Conservation (phyloP, 352 stramenopile genomes). For the Phytophthora kernoviae region DNA sequence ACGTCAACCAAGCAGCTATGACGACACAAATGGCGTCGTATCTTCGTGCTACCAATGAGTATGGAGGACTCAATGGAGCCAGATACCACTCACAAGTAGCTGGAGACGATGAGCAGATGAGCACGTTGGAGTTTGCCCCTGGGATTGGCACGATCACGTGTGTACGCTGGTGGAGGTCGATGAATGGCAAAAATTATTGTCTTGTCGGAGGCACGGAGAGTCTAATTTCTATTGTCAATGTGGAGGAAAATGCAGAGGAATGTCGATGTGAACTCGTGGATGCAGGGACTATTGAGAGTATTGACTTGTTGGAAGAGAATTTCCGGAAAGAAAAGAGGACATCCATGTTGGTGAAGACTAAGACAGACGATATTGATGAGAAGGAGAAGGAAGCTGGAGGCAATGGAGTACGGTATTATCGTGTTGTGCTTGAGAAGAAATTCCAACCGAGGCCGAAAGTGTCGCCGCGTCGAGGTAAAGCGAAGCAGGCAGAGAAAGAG, state of each 20-base stretch:
- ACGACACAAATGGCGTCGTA: conserved; percentile 86
- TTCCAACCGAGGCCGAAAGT: conserved; percentile 40
- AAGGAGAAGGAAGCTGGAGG: conserved; percentile 29
- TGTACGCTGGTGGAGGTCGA: conserved; percentile 77
- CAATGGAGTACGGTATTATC: conserved; percentile 62
- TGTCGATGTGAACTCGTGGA: conserved; percentile 81
- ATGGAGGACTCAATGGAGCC: conserved; percentile 77
- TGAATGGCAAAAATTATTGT: conserved; percentile 86
- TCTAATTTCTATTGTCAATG: conserved; percentile 87
- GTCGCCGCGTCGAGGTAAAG: conserved; percentile 19
- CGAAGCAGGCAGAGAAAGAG: conserved; percentile 15
- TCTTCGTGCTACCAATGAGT: conserved; percentile 79
- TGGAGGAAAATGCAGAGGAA: conserved; percentile 84
- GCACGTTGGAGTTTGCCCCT: conserved; percentile 76
- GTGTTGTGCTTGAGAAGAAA: conserved; percentile 86
- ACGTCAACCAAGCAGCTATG: conserved; percentile 72
- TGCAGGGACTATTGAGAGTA: conserved; percentile 65
- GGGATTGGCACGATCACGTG: conserved; percentile 76
- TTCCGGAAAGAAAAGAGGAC: conserved; percentile 78
- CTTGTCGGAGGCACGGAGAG: conserved; percentile 78
- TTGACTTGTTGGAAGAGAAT: conserved; percentile 80
- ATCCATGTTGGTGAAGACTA: conserved; percentile 84
- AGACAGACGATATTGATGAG: conserved; percentile 38
- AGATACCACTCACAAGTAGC: conserved; percentile 84
- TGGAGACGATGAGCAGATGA: conserved; percentile 85